Conservation (phyloP, 2,329 filamentous ascomycete species). For the Colletotrichum costaricense region DNA sequence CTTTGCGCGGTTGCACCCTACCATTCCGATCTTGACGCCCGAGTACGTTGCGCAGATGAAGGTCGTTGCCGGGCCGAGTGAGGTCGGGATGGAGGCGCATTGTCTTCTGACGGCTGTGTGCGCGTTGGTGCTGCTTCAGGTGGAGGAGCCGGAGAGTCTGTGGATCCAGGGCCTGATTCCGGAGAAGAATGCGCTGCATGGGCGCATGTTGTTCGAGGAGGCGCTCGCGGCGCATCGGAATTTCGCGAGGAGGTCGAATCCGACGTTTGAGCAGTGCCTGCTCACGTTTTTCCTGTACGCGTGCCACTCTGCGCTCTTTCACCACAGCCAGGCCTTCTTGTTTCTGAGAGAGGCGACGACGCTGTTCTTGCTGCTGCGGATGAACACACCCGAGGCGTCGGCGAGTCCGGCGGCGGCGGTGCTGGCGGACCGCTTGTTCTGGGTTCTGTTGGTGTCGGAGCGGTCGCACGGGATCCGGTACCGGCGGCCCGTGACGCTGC, state of each 20-base stretch:
- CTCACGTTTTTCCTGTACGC: slow-evolving; percentile 58
- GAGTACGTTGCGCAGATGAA: slow-evolving; percentile 49
- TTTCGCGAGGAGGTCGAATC: slow-evolving; percentile 46
- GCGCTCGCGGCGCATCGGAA: slow-evolving; percentile 48
- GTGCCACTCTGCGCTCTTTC: slow-evolving; percentile 53
- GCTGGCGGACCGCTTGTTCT: slow-evolving; percentile 53
- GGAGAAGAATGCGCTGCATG: slow-evolving; percentile 51
- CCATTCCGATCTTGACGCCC: slow-evolving; percentile 55
- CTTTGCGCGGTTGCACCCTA: slow-evolving; percentile 52
- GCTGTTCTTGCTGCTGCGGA: slow-evolving; percentile 48
- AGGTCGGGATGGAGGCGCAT: slow-evolving; percentile 47
- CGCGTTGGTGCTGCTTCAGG: slow-evolving; percentile 54
- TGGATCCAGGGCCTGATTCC: slow-evolving; percentile 46
- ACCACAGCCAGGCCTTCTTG: slow-evolving; percentile 56
- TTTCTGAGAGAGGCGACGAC: slow-evolving; percentile 57
- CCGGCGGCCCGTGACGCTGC: slow-evolving; percentile 54
- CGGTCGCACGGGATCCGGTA: slow-evolving; percentile 58
- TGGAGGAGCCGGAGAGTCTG: slow-evolving; percentile 48
- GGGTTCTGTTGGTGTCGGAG: slow-evolving; percentile 57
- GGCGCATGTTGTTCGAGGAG: slow-evolving; percentile 51
- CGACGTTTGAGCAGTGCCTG: slow-evolving; percentile 52
- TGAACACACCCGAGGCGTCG: slow-evolving; percentile 37
- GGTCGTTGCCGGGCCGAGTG: slow-evolving; percentile 37
- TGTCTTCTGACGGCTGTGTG: slow-evolving; percentile 52
- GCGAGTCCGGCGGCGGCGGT: slow-evolving; percentile 35